Evolutionary conservation across 1,139 yeast species (phyloP), one percentile per base, ranked within the genome.

Genomic region (Candida albicans): DNA sequence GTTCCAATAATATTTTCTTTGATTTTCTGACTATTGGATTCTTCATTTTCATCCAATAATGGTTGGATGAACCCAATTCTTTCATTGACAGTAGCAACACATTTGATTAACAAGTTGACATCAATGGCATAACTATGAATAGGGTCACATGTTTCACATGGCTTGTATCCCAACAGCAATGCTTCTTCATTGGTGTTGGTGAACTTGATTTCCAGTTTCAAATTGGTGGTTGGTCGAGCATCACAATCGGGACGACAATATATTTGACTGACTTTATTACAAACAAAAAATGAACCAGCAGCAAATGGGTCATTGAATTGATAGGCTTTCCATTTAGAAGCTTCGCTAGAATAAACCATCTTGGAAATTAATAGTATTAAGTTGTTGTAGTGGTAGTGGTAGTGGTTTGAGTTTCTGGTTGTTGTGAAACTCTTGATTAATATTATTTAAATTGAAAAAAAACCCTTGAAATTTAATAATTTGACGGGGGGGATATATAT

Each of bases 201-300:
- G 52, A 79, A 77, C 47, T 69, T 67, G 31, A 75, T 65, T 36
- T 79, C 78, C 37, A 67, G 67, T 57, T 70, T 70, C 54, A 66
- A 64, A 43, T 62, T 71, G 41, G 75, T 62, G 49, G 67, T 62
- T 29, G 78, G 75, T 14, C 76, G 69, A 41, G 72, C 63, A 51
- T 81, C 87, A 62, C 90, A 84, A 56, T 81, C 85, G 2, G 91
- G 90, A 45, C 87, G 77, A 54, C 90, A 84, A 45, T 77, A 75
- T 26, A 55, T 51, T 42, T 67, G 66, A 33, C 61, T 59, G 28
- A 65, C 55, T 49, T 66, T 68, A 58, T 78, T 75, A 55, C 81
- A 74, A 22, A 81, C 83, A 39, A 62, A 60, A 53, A 82, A 82
- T 18, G 78, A 64, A 25, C 77, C 78, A 1, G 83, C 76, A 9